Evolutionary conservation across 768 basidiomycete genomes (phyloP).

Genomic region (Suillus discolor): DNA sequence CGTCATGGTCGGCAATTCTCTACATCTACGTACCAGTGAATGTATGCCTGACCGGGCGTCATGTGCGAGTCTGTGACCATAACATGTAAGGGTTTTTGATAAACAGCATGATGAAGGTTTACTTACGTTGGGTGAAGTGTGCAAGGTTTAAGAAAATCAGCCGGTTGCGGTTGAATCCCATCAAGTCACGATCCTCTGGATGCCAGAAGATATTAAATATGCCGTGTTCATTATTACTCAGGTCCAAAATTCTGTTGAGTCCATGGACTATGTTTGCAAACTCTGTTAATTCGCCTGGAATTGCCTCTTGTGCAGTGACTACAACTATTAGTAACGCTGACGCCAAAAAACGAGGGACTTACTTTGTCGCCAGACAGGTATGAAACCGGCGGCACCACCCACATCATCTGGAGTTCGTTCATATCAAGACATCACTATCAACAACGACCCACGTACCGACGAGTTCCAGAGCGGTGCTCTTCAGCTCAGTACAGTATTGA

Average conservation of each 20-base stretch:
- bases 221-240: neutral
- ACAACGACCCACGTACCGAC: slow-evolving; percentile 9
- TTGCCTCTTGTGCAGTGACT: neutral
- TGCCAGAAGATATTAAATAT: slow-evolving; percentile 19
- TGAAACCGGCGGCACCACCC: neutral
- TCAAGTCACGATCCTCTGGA: slow-evolving; percentile 11
- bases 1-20: neutral
- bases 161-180: slow-evolving; percentile 21
- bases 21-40: neutral
- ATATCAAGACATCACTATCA: neutral
- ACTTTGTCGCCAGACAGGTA: slow-evolving; percentile 3
- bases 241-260: slow-evolving; percentile 11
- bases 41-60: neutral
- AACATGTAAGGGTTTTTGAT: neutral
- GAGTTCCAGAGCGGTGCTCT: neutral
- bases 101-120: neutral
- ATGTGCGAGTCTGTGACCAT: neutral
- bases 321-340: neutral
- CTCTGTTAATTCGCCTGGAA: neutral
- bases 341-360: neutral
- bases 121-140: slow-evolving; percentile 16
- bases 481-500: slow-evolving; percentile 15
- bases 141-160: slow-evolving; percentile 20
- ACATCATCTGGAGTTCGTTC: neutral
- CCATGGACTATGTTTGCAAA: slow-evolving; percentile 14